Evolutionary conservation across 805 yeast genomes (phyloP).

Genomic region (Candida silvatica): DNA sequence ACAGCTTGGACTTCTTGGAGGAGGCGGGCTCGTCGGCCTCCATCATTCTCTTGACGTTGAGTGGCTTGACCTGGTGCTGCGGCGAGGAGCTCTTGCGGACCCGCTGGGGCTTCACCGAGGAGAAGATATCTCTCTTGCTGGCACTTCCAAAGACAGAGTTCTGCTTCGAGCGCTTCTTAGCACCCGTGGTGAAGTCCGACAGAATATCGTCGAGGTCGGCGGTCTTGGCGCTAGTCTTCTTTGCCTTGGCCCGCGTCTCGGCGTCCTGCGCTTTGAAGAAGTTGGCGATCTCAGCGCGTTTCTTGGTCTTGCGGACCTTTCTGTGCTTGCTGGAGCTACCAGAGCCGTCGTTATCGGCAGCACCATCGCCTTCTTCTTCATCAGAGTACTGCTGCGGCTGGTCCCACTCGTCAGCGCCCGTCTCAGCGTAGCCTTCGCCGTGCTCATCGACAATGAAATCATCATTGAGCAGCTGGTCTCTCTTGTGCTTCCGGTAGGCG

Average conservation of each 20-base stretch:
- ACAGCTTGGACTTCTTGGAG: conserved; percentile 15
- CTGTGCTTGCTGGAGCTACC: conserved; percentile 26
- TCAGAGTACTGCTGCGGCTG: conserved; percentile 42
- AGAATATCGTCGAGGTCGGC: conserved; percentile 60
- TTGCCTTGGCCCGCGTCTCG: conserved; percentile 5
- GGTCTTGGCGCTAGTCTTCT: conserved; percentile 34
- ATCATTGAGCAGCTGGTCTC: conserved; percentile 75
- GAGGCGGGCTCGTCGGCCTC: conserved; percentile 11
- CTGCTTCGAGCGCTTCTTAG: conserved; percentile 11
- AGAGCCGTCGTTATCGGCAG: conserved; percentile 7
- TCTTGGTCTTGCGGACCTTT: conserved; percentile 20
- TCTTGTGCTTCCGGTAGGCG: conserved; percentile 64
- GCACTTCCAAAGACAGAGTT: conserved; percentile 14
- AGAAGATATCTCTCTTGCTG: conserved; percentile 20
- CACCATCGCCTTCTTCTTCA: conserved; percentile 40
- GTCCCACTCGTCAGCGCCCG: conserved; percentile 90
- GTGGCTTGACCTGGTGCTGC: conserved; percentile 20
- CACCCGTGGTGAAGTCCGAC: conserved; percentile 37
- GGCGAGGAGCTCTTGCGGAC: conserved; percentile 23
- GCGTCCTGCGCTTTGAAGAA: conserved; percentile 35
- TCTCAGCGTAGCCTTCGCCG: conserved; percentile 90
- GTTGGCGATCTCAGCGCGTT: conserved; percentile 10
- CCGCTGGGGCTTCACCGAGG: conserved; percentile 16
- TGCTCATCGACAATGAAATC: conserved; percentile 93
- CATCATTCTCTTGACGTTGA: conserved; percentile 11